Percentiles rank a stretch among this genome's conserved stretches.
Evolutionary conservation across 2,329 filamentous ascomycete species (phyloP).

Genomic region (Claviceps capensis): DNA sequence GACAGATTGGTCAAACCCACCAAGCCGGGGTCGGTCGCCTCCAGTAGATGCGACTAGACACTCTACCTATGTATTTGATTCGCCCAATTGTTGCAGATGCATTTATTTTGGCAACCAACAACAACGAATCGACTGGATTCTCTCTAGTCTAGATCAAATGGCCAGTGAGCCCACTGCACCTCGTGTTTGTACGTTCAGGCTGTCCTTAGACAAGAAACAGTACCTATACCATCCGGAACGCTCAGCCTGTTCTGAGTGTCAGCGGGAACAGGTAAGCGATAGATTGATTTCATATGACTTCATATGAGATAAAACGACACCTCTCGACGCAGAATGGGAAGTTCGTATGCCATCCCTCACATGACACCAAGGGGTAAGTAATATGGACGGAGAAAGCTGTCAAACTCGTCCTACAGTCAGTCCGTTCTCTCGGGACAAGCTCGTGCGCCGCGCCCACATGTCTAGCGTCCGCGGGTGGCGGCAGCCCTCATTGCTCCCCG

Average conservation of each 20-base stretch:
- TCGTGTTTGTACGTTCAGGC: not conserved
- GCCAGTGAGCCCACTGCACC: not conserved
- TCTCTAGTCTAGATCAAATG: not conserved
- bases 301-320: not conserved
- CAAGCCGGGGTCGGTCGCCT: not conserved
- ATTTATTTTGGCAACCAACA: not conserved
- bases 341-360: not conserved
- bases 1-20: constrained; percentile 1
- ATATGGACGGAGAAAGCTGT: not conserved
- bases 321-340: not conserved
- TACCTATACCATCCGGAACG: not conserved
- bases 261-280: not conserved
- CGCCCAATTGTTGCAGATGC: not conserved
- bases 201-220: too few relatives aligned
- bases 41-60: not conserved
- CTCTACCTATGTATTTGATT: not conserved
- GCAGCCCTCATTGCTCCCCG: not conserved
- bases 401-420: not conserved
- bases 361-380: not conserved
- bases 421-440: constrained; percentile 8
- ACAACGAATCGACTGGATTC: not conserved
- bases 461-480: not conserved
- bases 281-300: not conserved
- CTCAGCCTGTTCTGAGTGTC: not conserved
- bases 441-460: constrained; percentile 3